Evolutionary conservation across 495 filamentous ascomycete genomes (phyloP).

Genomic region (Penicillium coprophilum): DNA sequence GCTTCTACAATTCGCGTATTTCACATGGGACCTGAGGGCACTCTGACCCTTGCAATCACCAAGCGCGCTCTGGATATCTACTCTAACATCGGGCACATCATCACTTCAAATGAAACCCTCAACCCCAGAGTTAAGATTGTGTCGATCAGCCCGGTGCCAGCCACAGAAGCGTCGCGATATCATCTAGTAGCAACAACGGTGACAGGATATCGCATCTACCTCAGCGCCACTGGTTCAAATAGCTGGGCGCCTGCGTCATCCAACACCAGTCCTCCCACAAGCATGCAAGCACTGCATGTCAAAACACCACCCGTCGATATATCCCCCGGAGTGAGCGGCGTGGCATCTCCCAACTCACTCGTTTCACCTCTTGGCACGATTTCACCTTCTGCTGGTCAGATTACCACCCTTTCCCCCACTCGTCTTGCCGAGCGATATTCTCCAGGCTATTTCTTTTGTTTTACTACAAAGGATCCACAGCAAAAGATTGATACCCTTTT

Average conservation of each 20-base stretch:
- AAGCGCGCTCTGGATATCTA: slow-evolving; percentile 54
- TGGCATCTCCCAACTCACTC: slow-evolving; percentile 12
- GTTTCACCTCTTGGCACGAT: slow-evolving; percentile 24
- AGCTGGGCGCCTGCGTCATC: slow-evolving; percentile 59
- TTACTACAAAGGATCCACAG: slow-evolving; percentile 56
- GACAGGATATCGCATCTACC: slow-evolving; percentile 85
- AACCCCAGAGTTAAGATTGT: slow-evolving; percentile 68
- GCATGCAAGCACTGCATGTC: slow-evolving; percentile 95
- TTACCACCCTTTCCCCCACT: slow-evolving; percentile 53
- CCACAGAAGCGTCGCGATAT: slow-evolving; percentile 74
- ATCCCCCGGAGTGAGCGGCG: slow-evolving; percentile 12
- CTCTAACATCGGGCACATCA: slow-evolving; percentile 76
- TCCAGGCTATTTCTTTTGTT: slow-evolving; percentile 88
- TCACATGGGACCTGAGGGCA: slow-evolving; percentile 62
- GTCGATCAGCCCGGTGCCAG: slow-evolving; percentile 79
- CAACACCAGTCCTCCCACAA: slow-evolving; percentile 69
- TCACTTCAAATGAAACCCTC: slow-evolving; percentile 64
- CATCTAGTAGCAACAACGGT: slow-evolving; percentile 89
- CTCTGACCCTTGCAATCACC: slow-evolving; percentile 55
- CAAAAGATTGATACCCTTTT: slow-evolving; percentile 67
- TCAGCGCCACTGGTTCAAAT: slow-evolving; percentile 82
- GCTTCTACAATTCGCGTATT: slow-evolving; percentile 82
- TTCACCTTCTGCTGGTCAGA: slow-evolving; percentile 31
- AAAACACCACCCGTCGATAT: slow-evolving; percentile 76
- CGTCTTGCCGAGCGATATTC: slow-evolving; percentile 65